A percentile compares a stretch with the other conserved stretches of the same genome.
Evolutionary conservation across 164 flowering plant species (phyloP).

Genomic region (Vitis rupestris): DNA sequence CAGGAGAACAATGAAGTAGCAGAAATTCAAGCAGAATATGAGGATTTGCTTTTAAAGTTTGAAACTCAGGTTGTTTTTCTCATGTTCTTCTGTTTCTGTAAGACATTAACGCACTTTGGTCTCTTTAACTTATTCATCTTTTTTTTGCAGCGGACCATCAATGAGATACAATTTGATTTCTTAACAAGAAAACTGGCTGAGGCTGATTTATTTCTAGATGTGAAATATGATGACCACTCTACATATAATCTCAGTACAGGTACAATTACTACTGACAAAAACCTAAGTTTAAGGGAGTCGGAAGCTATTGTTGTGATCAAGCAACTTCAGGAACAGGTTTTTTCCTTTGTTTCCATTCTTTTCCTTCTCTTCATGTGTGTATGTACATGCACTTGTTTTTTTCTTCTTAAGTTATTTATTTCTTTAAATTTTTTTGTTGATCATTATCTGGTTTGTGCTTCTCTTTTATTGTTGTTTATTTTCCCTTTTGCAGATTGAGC

Average conservation of each 20-base stretch:
- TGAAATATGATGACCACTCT: constrained; percentile 10
- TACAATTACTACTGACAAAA: constrained; percentile 26
- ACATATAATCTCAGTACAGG: constrained; percentile 3
- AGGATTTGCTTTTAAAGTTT: constrained; percentile 55
- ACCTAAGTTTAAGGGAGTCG: constrained; percentile 41
- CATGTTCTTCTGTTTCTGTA: constrained; percentile 7
- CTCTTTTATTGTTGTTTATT: neutral
- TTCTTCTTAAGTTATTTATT: neutral
- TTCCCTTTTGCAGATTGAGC: constrained; percentile 43
- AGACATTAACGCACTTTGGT: neutral
- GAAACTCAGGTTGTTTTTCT: constrained; percentile 63
- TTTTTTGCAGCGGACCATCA: constrained; percentile 48
- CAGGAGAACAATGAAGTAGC: constrained; percentile 53
- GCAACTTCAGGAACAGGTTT: constrained; percentile 86
- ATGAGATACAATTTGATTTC: constrained; percentile 57
- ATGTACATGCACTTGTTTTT: too few species aligned
- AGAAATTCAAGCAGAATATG: constrained; percentile 64
- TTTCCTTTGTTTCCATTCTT: neutral
- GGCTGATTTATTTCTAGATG: constrained; percentile 22
- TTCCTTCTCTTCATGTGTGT: neutral
- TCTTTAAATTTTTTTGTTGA: neutral
- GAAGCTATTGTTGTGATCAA: constrained; percentile 65
- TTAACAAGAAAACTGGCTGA: constrained; percentile 50
- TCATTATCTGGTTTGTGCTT: neutral
- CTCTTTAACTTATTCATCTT: neutral